Evolutionary conservation across 768 basidiomycete genomes (phyloP), one percentile per base, ranked within the genome.

Genomic region (Tylopilus felleus): DNA sequence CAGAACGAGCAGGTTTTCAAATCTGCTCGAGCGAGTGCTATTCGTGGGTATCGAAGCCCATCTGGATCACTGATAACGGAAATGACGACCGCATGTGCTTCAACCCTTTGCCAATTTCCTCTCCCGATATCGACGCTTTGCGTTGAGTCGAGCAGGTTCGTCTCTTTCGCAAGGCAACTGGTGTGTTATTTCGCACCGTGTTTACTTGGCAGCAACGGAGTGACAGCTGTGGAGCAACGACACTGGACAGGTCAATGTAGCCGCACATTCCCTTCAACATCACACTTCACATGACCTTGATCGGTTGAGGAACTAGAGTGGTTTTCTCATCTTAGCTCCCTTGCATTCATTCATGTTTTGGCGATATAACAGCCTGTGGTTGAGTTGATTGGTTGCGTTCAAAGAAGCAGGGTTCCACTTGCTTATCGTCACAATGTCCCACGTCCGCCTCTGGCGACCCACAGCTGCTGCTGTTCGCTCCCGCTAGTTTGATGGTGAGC

Each of bases 21-120:
- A n/a, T 35, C 8, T 5, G 29, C 17, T 40, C 31, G 33, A 4
- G 13, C 38, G 31, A 7, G 43, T 28, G 23, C 49, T n/a, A 36
- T 38, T 5, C 42, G 51, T 31, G 35, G 35, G 35, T n/a, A 53
- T 51, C 25, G 54, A 52, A 31, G 42, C 19, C 22, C 36, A 27
- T 35, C 47, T 16, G 47, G 55, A 25, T 39, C 31, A 54, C 8
- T 25, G 64, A 67, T 67, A 68, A 56, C 66, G 66, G 66, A 67
- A 58, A 67, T 67, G 60, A 59, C 35, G 39, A 22, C 55, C 59
- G 51, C 59, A 57, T 61, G 63, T 29, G 8, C 19, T 44, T n/a
- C 38, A 52, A 29, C 31, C 40, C 28, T 45, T n/a, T 22, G n/a
- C 39, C 39, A 19, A 17, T 28, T 4, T 14, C 33, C 27, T 40